A percentile compares a stretch with the other conserved stretches of the same genome.
phyloP scores from a whole-genome alignment of 2,329 filamentous ascomycete genomes.

The Xylaria sp. region DNA sequence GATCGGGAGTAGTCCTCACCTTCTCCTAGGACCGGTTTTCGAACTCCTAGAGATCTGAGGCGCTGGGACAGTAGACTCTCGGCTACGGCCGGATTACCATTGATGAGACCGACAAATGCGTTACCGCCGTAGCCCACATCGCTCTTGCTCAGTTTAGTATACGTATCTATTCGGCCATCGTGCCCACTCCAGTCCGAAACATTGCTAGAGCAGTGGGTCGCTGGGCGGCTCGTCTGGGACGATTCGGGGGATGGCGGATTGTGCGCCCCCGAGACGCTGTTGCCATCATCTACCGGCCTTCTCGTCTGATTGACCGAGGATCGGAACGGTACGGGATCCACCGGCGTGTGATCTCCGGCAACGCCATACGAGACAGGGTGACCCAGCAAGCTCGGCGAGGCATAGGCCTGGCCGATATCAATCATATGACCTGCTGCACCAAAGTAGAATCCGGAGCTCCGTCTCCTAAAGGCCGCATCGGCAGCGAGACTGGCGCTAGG shows the following conservation, averaged over 20 bases:
- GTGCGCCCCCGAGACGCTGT: conserved; percentile 34
- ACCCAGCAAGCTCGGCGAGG: conserved; percentile 30
- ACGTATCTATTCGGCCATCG: conserved; percentile 46
- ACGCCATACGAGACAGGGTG: conserved; percentile 37
- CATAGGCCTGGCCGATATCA: too few relatives aligned
- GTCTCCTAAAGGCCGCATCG: conserved; percentile 64
- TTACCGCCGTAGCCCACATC: conserved; percentile 68
- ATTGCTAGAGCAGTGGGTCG: conserved; percentile 44
- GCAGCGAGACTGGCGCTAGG: conserved; percentile 57
- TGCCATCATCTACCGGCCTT: conserved; percentile 41
- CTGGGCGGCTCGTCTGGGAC: conserved; percentile 37
- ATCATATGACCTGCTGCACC: too few relatives aligned
- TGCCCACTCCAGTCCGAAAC: conserved; percentile 33
- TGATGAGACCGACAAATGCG: conserved; percentile 49
- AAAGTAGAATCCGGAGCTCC: conserved; percentile 59
- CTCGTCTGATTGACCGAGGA: conserved; percentile 41
- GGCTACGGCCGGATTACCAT: conserved; percentile 51
- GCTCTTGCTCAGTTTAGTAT: conserved; percentile 72
- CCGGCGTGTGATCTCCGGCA: conserved; percentile 43
- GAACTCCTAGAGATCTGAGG: conserved; percentile 65
- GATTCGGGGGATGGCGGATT: conserved; percentile 31
- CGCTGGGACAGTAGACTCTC: conserved; percentile 74
- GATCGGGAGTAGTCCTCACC: background rate
- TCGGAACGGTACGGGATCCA: conserved; percentile 60
- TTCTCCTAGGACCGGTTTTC: conserved; percentile 31